Conservation (phyloP, 306 rosid species). For the Lablab purpureus region DNA sequence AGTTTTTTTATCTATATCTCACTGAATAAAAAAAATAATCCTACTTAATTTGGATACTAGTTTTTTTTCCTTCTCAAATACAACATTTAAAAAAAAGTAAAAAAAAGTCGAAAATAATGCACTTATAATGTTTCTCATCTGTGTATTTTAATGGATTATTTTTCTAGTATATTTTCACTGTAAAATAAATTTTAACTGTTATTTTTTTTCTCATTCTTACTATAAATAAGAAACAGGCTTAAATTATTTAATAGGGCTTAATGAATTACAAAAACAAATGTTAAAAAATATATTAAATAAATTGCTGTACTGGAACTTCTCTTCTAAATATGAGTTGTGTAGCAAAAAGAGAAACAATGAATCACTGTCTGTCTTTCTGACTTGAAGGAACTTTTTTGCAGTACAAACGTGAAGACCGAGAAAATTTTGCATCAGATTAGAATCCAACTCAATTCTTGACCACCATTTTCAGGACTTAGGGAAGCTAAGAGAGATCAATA, state of each 20-base stretch:
- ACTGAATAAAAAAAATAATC: background rate
- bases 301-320: background rate
- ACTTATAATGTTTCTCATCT: background rate
- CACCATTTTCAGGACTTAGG: conserved; percentile 33
- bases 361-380: conserved; percentile 51
- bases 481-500: conserved; percentile 11
- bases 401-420: conserved; percentile 35
- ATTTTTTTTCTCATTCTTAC: background rate
- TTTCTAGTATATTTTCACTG: background rate
- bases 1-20: no score
- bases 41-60: background rate
- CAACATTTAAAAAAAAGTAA: background rate
- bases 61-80: background rate
- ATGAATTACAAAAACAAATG: background rate
- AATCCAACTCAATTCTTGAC: conserved; percentile 41
- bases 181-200: background rate
- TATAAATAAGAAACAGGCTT: background rate
- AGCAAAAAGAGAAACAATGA: conserved; percentile 38
- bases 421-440: conserved; percentile 40
- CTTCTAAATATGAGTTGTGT: conserved; percentile 2
- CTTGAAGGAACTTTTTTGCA: conserved; percentile 40
- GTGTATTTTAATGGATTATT: background rate
- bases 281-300: background rate
- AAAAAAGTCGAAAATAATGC: background rate
- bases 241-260: background rate